phyloP scores from a whole-genome alignment of 2,329 filamentous ascomycete genomes.

The Scedosporium aurantiacum region DNA sequence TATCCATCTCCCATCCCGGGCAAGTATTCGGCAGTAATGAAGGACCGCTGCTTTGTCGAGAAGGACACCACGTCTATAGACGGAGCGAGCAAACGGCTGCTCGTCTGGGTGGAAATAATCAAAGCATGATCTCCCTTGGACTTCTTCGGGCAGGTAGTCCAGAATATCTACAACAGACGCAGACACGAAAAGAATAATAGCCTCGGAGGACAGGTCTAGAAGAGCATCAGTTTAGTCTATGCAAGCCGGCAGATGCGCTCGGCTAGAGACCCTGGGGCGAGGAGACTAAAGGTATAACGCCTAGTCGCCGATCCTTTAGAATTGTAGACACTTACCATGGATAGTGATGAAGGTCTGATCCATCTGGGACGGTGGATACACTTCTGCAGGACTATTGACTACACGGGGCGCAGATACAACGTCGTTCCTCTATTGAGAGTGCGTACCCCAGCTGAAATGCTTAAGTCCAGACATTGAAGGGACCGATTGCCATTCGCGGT shows the following conservation, averaged over 20 bases:
- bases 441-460: neutral
- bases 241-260: neutral
- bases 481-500: no score
- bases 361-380: constrained; percentile 31
- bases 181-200: constrained; percentile 71
- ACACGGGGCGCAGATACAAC: neutral
- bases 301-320: neutral
- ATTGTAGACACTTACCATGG: constrained; percentile 51
- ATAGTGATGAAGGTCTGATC: constrained; percentile 88
- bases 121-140: constrained; percentile 67
- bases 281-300: neutral
- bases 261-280: no score
- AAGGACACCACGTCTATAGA: constrained; percentile 62
- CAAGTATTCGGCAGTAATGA: constrained; percentile 63
- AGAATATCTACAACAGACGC: constrained; percentile 76
- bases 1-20: constrained; percentile 60
- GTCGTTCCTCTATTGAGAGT: neutral
- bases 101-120: constrained; percentile 81
- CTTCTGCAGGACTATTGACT: neutral
- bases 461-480: neutral
- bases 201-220: constrained; percentile 61
- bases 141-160: constrained; percentile 65
- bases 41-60: constrained; percentile 79
- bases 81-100: constrained; percentile 58
- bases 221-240: constrained; percentile 6